Base-by-base conservation (phyloP, 2,329 filamentous ascomycete genomes). In the Knufia fluminis region DNA sequence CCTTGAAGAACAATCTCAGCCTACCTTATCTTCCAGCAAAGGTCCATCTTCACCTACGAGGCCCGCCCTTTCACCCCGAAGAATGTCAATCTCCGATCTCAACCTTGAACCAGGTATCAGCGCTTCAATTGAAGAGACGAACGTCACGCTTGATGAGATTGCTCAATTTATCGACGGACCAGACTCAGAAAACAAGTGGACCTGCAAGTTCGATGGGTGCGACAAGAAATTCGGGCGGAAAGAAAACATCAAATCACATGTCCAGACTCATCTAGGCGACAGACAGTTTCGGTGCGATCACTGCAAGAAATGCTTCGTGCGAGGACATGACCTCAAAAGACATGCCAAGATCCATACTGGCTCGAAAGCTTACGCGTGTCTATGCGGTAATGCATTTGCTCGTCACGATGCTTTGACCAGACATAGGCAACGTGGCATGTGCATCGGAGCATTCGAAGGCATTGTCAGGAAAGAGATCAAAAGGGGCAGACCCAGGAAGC, bases 261-360 rank as follows among this genome's bases (percentile, higher is more conserved):
- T 98, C 12, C 92, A 98, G 69, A 98, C 92, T 2, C 92, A 98
- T 68, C 82, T 98, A 56, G 92, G 94, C 61, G 92, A 98, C 66
- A 80, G 92, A 42, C 92, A 96, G 65, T 98, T 88, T 70, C 84
- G 87, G 66, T 98, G 92, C 69, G 89, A 91, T 40, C 83, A 86
- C 49, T 98, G 92, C 71, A 77, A 85, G 46, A 97, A 97, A 71
- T 91, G 89, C 69, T 98, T 98, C 65, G 92, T 97, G 36, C 84
- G 92, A 32, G 90, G 95, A 61, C 92, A 98, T 65, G 92, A 98
- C 66, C 80, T 97, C 53, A 98, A 97, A 74, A 82, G 92, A 53
- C 92, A 98, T 64, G 85, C 90, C 58, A 96, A 97, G 71, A 98
- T 97, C 51, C 92, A 98, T 69, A 94, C 87, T 1, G 90, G 90